Conservation (phyloP, 805 yeast genomes). For the Diddensiella transvaalensis region DNA sequence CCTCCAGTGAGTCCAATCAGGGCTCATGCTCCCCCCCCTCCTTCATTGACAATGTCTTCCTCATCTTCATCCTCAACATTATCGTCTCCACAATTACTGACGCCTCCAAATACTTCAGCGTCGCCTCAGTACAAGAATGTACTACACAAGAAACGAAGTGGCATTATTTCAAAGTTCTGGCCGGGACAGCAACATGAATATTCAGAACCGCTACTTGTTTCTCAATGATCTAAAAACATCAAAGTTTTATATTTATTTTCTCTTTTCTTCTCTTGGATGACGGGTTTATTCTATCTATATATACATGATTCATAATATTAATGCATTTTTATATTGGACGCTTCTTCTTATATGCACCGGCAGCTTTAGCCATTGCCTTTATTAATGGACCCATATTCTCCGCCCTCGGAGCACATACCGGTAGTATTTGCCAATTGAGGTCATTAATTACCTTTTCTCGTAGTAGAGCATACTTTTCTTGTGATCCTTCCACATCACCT, state of each 20-base stretch:
- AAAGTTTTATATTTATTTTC: neutral
- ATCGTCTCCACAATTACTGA: neutral
- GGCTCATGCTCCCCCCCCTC: neutral
- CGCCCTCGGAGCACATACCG: slow-evolving; percentile 74
- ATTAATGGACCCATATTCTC: slow-evolving; percentile 73
- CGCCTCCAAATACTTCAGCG: neutral
- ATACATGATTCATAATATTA: neutral
- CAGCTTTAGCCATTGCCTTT: slow-evolving; percentile 55
- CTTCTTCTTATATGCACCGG: slow-evolving; percentile 3
- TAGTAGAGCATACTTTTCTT: slow-evolving; percentile 46
- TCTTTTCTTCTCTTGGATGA: neutral
- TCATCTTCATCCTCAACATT: neutral
- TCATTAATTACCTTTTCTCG: slow-evolving; percentile 41
- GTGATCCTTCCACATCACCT: slow-evolving; percentile 68
- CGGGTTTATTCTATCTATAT: no score
- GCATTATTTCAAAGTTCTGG: neutral
- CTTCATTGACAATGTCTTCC: neutral
- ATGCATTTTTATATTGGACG: neutral
- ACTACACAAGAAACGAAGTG: neutral
- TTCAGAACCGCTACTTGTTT: neutral
- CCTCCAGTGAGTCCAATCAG: slow-evolving; percentile 9
- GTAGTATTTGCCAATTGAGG: slow-evolving; percentile 66
- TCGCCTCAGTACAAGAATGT: neutral
- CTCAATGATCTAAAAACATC: neutral
- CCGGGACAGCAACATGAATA: neutral